A percentile compares a stretch with the other conserved stretches of the same genome.
Conservation (phyloP, 176 grass and related monocot genomes). For the Leersia perrieri region DNA sequence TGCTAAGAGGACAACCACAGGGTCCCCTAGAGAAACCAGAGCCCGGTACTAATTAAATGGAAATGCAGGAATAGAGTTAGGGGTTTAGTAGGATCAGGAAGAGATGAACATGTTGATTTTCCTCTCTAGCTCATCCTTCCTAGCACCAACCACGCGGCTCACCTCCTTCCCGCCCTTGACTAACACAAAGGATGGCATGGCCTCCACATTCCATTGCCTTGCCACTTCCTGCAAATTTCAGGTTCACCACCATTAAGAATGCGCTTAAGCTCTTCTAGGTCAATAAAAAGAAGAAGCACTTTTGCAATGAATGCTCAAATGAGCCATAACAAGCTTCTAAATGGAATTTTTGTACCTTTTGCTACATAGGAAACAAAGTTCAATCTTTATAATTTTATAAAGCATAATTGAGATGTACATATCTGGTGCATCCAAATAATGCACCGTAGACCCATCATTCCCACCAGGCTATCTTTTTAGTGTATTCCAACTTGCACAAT, state of each 20-base stretch:
- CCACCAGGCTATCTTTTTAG: not conserved
- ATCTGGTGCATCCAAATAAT: not conserved
- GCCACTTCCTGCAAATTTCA: conserved; percentile 66
- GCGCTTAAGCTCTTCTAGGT: not conserved
- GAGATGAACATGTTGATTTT: conserved; percentile 53
- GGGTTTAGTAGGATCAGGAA: conserved; percentile 12
- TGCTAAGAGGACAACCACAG: not conserved
- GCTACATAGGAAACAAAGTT: too few relatives aligned
- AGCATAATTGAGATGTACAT: not conserved
- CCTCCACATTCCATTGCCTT: conserved; percentile 68
- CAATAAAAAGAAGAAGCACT: not conserved
- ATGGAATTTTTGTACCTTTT: too few relatives aligned
- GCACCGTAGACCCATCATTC: not conserved
- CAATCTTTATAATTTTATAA: too few relatives aligned
- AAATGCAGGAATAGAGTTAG: not conserved
- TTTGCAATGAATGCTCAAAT: not conserved
- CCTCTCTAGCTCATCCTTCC: conserved; percentile 87
- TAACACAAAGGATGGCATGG: conserved; percentile 83
- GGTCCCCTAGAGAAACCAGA: not conserved
- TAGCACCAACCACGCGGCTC: conserved; percentile 69
- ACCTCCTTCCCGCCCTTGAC: conserved; percentile 66
- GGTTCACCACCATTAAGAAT: conserved; percentile 1
- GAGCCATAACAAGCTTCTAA: not conserved
- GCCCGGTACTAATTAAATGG: not conserved
- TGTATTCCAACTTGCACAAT: not conserved